A percentile compares a stretch with the other conserved stretches of the same genome.
Conservation (phyloP, 176 grass and related monocot species). For the Oryza glumipatula region DNA sequence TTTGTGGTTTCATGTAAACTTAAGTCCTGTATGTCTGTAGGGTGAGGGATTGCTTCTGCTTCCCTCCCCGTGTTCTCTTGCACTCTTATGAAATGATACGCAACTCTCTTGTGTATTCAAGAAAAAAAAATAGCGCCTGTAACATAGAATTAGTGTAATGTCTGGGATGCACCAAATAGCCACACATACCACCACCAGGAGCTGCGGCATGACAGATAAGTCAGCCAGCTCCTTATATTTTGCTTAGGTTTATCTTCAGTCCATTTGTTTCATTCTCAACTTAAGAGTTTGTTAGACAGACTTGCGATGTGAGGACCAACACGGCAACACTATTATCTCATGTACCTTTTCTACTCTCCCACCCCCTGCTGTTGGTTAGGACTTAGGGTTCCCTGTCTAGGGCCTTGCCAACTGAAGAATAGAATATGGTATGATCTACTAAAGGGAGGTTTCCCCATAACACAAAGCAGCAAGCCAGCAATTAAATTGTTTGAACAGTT, state of each 20-base stretch:
- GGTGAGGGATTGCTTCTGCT: too few relatives aligned
- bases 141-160: constrained; percentile 6
- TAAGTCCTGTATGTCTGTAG: too few relatives aligned
- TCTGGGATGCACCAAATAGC: neutral
- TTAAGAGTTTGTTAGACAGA: neutral
- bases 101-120: too few relatives aligned
- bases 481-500: neutral
- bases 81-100: too few relatives aligned
- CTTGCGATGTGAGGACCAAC: neutral
- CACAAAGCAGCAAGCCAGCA: neutral
- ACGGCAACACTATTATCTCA: neutral
- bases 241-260: neutral
- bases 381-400: neutral
- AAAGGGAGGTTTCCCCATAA: constrained; percentile 11
- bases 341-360: neutral
- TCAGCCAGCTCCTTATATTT: neutral
- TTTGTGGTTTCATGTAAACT: too few relatives aligned
- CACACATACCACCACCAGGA: neutral
- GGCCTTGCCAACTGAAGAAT: neutral
- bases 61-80: too few relatives aligned
- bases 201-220: neutral
- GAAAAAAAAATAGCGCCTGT: neutral
- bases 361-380: neutral
- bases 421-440: constrained; percentile 22
- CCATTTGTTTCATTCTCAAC: neutral